Conservation (phyloP, 345 rosid species). For the Camelina hispida region DNA sequence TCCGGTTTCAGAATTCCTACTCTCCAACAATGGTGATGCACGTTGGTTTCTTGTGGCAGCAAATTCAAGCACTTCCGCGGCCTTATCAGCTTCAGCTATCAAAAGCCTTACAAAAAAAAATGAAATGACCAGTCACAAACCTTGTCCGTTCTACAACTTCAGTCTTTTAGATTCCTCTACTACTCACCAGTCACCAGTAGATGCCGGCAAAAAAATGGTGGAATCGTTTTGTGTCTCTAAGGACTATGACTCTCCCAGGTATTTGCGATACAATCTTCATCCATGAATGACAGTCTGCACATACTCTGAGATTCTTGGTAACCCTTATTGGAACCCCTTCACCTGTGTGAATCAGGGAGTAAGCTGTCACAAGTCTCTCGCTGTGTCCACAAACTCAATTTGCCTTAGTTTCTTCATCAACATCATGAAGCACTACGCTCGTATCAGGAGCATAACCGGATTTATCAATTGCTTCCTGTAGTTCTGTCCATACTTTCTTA, state of each 20-base stretch:
- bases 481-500: slow-evolving; percentile 43
- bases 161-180: not conserved
- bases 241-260: slow-evolving; percentile 52
- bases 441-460: slow-evolving; percentile 52
- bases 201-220: slow-evolving; percentile 58
- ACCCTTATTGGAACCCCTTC: slow-evolving; percentile 54
- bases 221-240: slow-evolving; percentile 69
- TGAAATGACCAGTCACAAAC: no score
- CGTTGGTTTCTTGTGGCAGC: slow-evolving; percentile 62
- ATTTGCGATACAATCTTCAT: slow-evolving; percentile 50
- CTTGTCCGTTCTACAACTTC: not conserved
- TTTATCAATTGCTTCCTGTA: slow-evolving; percentile 49
- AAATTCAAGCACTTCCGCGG: slow-evolving; percentile 58
- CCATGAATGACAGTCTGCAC: slow-evolving; percentile 61
- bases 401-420: slow-evolving; percentile 58
- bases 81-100: no score
- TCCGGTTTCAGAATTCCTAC: slow-evolving; percentile 72
- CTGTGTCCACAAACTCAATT: slow-evolving; percentile 63
- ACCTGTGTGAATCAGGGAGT: slow-evolving; percentile 51
- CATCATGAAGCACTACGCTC: slow-evolving; percentile 58
- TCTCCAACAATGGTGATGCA: slow-evolving; percentile 65
- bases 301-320: slow-evolving; percentile 68
- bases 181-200: slow-evolving; percentile 53
- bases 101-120: no score
- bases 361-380: slow-evolving; percentile 59